These are phyloP conservation scores for Hansenula sp. DNA, from an alignment of 1,139 yeast genomes.

Conservation along the genomic window DNA sequence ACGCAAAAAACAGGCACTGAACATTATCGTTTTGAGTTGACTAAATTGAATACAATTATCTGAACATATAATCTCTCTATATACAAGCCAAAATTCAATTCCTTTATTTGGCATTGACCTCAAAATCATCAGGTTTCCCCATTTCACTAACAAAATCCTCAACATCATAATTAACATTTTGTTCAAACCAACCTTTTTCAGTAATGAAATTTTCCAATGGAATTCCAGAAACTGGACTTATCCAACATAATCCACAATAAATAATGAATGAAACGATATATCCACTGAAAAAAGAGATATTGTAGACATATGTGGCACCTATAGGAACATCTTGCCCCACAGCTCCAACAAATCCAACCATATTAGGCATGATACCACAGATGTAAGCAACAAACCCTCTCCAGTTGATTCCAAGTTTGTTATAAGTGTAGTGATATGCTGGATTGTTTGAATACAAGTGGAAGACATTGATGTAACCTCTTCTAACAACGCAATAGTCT, in stretches of 20 bases:
- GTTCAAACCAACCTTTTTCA: conserved; percentile 2
- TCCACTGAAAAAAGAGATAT: conserved; percentile 32
- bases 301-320: conserved; percentile 28
- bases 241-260: conserved; percentile 18
- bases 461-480: conserved; percentile 6
- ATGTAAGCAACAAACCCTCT: conserved; percentile 23
- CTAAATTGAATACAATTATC: neutral
- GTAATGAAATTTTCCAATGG: neutral
- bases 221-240: neutral
- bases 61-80: neutral
- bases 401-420: conserved; percentile 4
- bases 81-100: neutral
- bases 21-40: neutral
- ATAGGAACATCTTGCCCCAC: conserved; percentile 25
- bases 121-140: conserved; percentile 2
- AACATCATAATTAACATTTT: neutral
- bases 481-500: conserved; percentile 29
- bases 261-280: conserved; percentile 20
- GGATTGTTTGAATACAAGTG: conserved; percentile 5
- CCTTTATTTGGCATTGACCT: neutral
- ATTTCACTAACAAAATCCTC: neutral
- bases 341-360: conserved; percentile 29
- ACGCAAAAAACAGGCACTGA: neutral
- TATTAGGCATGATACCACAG: conserved; percentile 27
- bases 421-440: conserved; percentile 29